phyloP scores from a whole-genome alignment of 192 early-diverging fungal genomes.

The Backusella westeae region DNA sequence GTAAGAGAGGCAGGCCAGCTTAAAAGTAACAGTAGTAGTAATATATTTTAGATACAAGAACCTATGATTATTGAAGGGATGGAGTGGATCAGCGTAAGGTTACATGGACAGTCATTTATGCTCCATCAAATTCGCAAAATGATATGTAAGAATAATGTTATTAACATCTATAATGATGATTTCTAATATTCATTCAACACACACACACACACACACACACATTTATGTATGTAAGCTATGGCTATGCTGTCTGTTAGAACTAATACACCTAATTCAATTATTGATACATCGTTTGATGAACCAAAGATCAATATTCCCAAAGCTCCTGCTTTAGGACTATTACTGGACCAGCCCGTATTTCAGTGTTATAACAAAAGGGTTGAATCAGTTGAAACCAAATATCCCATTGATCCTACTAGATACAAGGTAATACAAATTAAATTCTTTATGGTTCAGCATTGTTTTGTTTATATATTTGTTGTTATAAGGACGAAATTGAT shows the following conservation, averaged over 20 bases:
- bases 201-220: neutral
- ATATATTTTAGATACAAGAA: constrained; percentile 42
- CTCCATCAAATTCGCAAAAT: constrained; percentile 99
- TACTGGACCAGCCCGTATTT: constrained; percentile 79
- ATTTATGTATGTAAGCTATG: constrained; percentile 41
- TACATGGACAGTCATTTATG: constrained; percentile 98
- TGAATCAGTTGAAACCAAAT: constrained; percentile 28
- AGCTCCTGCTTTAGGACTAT: constrained; percentile 87
- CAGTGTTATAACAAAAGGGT: constrained; percentile 61
- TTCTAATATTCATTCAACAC: neutral
- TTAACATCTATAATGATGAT: neutral
- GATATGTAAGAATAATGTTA: constrained; percentile 69
- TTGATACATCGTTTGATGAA: constrained; percentile 62
- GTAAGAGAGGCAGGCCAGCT: constrained; percentile 36
- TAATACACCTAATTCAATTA: constrained; percentile 62
- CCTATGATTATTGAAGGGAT: constrained; percentile 63
- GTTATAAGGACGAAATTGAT: constrained; percentile 61
- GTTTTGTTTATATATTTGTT: neutral
- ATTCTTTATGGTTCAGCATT: neutral
- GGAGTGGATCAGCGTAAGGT: constrained; percentile 91
- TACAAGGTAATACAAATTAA: constrained; percentile 39
- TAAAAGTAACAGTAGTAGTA: neutral
- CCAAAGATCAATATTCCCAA: constrained; percentile 93
- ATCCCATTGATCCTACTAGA: constrained; percentile 53
- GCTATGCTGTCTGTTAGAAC: constrained; percentile 84